Percentiles rank a stretch among this genome's conserved stretches.
Evolutionary conservation across 2,329 filamentous ascomycete species (phyloP).

Genomic region (Cladosporium sp.): DNA sequence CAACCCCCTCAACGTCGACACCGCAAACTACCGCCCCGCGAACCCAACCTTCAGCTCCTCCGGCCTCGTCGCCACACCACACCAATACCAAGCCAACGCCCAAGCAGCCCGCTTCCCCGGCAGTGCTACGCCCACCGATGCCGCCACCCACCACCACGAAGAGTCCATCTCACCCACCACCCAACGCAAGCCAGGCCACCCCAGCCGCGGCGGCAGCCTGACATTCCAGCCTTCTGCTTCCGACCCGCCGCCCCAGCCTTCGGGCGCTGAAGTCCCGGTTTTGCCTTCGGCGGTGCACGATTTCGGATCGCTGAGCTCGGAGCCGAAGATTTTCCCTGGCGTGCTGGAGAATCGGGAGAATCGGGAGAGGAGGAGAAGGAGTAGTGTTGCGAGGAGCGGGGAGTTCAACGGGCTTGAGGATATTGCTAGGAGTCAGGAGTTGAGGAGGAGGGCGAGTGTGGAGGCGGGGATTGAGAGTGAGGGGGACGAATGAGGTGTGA

Average conservation of each 20-base stretch:
- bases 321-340: conserved; percentile 72
- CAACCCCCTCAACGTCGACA: conserved; percentile 30
- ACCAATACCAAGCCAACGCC: conserved; percentile 30
- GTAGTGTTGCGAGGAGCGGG: conserved; percentile 10
- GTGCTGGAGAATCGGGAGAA: conserved; percentile 56
- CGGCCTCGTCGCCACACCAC: conserved; percentile 32
- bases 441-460: conserved; percentile 14
- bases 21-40: conserved; percentile 9
- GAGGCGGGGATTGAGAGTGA: conserved; percentile 21
- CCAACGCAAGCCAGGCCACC: conserved; percentile 18
- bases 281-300: conserved; percentile 29
- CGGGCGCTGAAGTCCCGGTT: conserved; percentile 33
- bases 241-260: conserved; percentile 33
- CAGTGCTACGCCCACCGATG: conserved; percentile 33
- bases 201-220: conserved; percentile 18
- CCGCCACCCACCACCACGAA: conserved; percentile 29
- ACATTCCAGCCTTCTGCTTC: background rate
- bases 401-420: conserved; percentile 2
- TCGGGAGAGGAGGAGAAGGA: conserved; percentile 33
- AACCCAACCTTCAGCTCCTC: background rate
- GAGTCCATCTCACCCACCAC: conserved; percentile 19
- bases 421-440: conserved; percentile 9
- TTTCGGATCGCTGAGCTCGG: conserved; percentile 51
- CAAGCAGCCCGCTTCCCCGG: conserved; percentile 42
- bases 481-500: conserved; percentile 16